A percentile compares a stretch with the other conserved stretches of the same genome.
phyloP scores from a whole-genome alignment of 306 rosid genomes.

The Vigna unguiculata region DNA sequence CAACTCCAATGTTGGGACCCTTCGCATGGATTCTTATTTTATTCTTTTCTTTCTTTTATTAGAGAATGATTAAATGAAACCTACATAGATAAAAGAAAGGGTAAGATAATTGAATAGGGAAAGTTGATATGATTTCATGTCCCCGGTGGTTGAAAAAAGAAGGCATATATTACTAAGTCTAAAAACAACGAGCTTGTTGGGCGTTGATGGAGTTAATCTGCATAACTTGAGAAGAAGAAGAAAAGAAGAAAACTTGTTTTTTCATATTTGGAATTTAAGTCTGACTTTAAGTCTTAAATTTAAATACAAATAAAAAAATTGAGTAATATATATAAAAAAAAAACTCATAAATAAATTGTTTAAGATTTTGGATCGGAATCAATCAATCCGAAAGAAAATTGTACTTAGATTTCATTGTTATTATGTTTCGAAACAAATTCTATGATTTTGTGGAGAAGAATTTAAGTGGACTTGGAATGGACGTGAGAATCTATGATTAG shows the following conservation, averaged over 20 bases:
- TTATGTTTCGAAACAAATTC: too few relatives aligned
- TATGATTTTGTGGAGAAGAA: too few relatives aligned
- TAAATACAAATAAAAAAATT: too few relatives aligned
- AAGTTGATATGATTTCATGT: conserved; percentile 38
- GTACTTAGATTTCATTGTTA: too few relatives aligned
- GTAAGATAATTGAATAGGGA: conserved; percentile 34
- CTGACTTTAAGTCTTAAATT: too few relatives aligned
- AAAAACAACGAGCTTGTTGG: conserved; percentile 48
- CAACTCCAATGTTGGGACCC: conserved; percentile 57
- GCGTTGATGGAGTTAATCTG: conserved; percentile 48
- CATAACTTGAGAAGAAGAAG: conserved; percentile 4
- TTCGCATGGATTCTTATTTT: neutral
- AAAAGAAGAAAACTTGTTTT: too few relatives aligned
- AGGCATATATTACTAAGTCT: conserved; percentile 44
- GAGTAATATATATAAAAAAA: too few relatives aligned
- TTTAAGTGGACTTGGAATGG: conserved; percentile 30
- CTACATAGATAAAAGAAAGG: neutral
- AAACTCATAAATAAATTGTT: too few relatives aligned
- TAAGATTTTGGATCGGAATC: too few relatives aligned
- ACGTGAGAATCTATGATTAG: conserved; percentile 19
- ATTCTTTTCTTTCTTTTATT: neutral
- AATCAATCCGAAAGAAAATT: too few relatives aligned
- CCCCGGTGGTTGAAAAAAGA: conserved; percentile 52
- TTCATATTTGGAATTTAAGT: too few relatives aligned
- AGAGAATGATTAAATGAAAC: conserved; percentile 51